Percentiles rank a stretch among this genome's conserved stretches.
phyloP scores from a whole-genome alignment of 108 stramenopile species.

The Discostella pseudostelligera region DNA sequence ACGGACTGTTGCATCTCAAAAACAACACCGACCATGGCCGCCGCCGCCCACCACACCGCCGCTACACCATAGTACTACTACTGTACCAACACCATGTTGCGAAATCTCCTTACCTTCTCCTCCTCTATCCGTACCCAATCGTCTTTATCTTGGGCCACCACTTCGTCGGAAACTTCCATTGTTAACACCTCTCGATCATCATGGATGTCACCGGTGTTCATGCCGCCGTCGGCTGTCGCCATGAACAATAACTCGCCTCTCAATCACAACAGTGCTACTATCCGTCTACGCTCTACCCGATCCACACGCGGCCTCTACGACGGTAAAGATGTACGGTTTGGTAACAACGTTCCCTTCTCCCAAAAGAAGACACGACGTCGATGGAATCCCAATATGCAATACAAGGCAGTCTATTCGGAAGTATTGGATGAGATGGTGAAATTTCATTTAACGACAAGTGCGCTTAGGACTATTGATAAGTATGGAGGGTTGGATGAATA shows the following conservation, averaged over 20 bases:
- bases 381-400: slow-evolving; percentile 82
- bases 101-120: background rate
- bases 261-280: background rate
- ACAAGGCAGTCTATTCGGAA: slow-evolving; percentile 76
- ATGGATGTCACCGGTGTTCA: background rate
- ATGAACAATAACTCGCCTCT: background rate
- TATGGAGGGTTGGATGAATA: slow-evolving; percentile 84
- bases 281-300: slow-evolving; percentile 69
- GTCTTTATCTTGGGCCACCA: background rate
- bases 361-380: slow-evolving; percentile 72
- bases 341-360: slow-evolving; percentile 78
- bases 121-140: slow-evolving; percentile 8
- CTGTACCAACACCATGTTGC: background rate
- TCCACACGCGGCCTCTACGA: slow-evolving; percentile 82
- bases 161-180: background rate
- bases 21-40: no score
- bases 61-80: background rate
- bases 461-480: slow-evolving; percentile 82
- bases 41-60: no score
- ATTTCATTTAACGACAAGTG: slow-evolving; percentile 77
- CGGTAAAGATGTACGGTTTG: slow-evolving; percentile 74
- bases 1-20: no score
- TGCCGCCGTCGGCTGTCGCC: background rate
- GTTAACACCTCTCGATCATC: background rate
- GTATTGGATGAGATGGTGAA: slow-evolving; percentile 78